Base-by-base conservation (phyloP, 1,139 yeast genomes). In the Taphrina wiesneri region DNA sequence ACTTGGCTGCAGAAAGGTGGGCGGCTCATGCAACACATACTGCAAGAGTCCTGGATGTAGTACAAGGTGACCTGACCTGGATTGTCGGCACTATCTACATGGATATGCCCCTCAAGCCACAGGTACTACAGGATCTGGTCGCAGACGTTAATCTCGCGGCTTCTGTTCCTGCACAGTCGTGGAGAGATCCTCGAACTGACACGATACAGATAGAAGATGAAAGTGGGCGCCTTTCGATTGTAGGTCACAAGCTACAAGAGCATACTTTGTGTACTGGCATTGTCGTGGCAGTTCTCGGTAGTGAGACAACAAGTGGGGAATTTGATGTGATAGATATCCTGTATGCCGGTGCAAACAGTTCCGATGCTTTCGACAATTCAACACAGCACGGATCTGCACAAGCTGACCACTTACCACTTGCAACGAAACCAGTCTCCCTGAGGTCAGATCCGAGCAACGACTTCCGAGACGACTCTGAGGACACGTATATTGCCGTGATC, bases 71-170 rank as follows among this genome's bases (percentile, higher is more conserved):
- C 70, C 83, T 91, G 34, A 85, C 91, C 69, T 93, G 96, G 96
- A 86, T 90, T n/a, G 81, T 88, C 41, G 99, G 99, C 1, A 90
- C 98, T 0, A 81, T 92, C 0, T 91, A 88, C 72, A 83, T 90
- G 72, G 97, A 92, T 69, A 83, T 90, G 85, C 86, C 85, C 73
- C 85, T 85, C 74, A 93, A 93, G 74, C 90, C 96, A 11, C 88
- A 91, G 73, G 87, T 93, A 61, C 78, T 95, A 66, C 84, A 85
- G 61, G 98, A 93, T 70, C 56, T 60, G 25, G 93, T 92, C 17
- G 86, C 88, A 53, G 83, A 69, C 72, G 70, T 54, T 30, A 30
- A 41, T 56, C 66, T 56, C 2, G 26, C 63, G 13, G 53, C 56
- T 11, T 65, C 63, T 7, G 49, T 53, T 17, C 61, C 67, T n/a